Evolutionary conservation across 2,329 filamentous ascomycete species (phyloP).

Genomic region (Ophiostoma sp.): DNA sequence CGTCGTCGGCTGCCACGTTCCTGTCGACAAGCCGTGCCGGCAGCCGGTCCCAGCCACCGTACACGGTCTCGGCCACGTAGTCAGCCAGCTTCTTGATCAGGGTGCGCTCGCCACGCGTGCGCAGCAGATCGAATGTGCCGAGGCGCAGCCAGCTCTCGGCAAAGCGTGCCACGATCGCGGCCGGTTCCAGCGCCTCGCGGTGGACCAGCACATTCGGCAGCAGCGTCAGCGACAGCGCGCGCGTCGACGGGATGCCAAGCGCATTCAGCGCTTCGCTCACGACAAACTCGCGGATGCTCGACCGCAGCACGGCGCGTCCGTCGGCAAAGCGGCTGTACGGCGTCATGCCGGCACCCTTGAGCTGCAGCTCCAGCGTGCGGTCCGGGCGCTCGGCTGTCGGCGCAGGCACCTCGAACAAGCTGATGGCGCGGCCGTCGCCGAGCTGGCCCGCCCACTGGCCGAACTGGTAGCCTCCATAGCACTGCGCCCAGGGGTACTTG

Average conservation of each 20-base stretch:
- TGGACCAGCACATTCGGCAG: conserved; percentile 66
- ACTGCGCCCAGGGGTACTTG: conserved; percentile 91
- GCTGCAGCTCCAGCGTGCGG: conserved; percentile 73
- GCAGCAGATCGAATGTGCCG: conserved; percentile 92
- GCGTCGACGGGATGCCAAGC: conserved; percentile 76
- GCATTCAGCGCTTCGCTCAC: conserved; percentile 86
- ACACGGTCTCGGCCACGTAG: conserved; percentile 82
- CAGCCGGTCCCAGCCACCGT: conserved; percentile 79
- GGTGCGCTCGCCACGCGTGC: conserved; percentile 70
- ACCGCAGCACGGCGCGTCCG: conserved; percentile 85
- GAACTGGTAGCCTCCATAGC: conserved; percentile 79
- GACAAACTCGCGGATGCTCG: conserved; percentile 89
- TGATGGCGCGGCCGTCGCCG: conserved; percentile 90
- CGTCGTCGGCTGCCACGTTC: conserved; percentile 24
- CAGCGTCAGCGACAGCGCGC: conserved; percentile 76
- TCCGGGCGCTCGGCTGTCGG: conserved; percentile 37
- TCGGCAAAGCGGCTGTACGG: conserved; percentile 96
- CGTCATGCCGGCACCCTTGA: conserved; percentile 89
- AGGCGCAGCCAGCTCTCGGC: conserved; percentile 87
- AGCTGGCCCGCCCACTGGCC: conserved; percentile 94
- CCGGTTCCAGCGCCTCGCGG: conserved; percentile 78
- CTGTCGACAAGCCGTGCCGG: conserved; percentile 54
- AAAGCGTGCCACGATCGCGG: conserved; percentile 87
- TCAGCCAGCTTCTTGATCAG: conserved; percentile 69
- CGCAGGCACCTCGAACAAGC: conserved; percentile 78